These are phyloP conservation scores for Massariosphaeria phaeospora DNA, from an alignment of 495 filamentous ascomycete genomes.

Conservation along the genomic window DNA sequence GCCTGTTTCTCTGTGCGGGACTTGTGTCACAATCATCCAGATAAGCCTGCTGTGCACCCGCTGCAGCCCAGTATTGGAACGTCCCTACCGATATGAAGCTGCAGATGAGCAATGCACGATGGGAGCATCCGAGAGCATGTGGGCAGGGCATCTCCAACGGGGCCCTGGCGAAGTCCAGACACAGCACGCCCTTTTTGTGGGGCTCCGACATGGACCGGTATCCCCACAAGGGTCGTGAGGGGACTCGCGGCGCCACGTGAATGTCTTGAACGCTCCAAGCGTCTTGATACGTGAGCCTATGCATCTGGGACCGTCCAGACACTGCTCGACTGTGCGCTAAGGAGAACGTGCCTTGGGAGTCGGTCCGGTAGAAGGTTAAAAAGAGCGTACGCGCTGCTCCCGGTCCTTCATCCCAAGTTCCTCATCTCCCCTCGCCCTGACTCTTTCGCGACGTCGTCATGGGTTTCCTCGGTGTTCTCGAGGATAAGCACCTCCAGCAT, in stretches of 20 bases:
- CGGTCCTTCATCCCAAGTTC: not conserved
- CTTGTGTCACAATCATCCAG: too few species aligned
- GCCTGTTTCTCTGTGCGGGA: too few species aligned
- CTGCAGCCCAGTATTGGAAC: not conserved
- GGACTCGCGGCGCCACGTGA: constrained; percentile 11
- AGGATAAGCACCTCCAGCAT: constrained; percentile 22
- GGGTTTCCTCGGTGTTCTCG: constrained; percentile 29
- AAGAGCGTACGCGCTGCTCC: not conserved
- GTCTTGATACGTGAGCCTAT: constrained; percentile 4
- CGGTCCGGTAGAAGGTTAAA: not conserved
- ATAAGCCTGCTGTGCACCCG: not conserved
- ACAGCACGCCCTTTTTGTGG: not conserved
- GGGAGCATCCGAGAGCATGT: not conserved
- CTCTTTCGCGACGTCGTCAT: constrained; percentile 4
- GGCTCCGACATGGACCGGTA: constrained; percentile 4
- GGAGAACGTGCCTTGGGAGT: not conserved
- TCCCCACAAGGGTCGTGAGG: constrained; percentile 16
- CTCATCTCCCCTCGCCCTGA: not conserved
- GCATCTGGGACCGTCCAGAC: not conserved
- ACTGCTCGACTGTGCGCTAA: not conserved
- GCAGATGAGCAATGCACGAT: not conserved
- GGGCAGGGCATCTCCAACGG: constrained; percentile 3
- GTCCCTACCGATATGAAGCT: not conserved
- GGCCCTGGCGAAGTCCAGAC: not conserved
- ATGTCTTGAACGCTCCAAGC: constrained; percentile 6